These are phyloP conservation scores for Quercus lobata DNA, from an alignment of 331 rosid species.

Conservation along the genomic window DNA sequence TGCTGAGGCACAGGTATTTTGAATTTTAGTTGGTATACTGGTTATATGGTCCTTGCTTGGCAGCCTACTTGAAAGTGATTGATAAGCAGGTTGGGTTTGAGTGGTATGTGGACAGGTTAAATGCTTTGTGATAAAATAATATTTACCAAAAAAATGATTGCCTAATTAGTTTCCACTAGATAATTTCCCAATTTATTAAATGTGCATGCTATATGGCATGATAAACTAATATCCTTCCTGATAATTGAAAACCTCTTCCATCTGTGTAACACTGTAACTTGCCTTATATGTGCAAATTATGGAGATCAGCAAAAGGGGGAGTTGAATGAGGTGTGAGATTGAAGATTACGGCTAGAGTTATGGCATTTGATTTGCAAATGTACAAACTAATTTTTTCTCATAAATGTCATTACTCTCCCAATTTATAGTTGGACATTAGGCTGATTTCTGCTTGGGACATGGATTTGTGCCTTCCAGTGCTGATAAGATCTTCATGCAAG, in stretches of 20 bases:
- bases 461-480: no score
- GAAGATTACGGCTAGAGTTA: neutral
- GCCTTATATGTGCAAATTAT: neutral
- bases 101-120: neutral
- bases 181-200: neutral
- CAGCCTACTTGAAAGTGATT: no score
- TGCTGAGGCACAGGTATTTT: conserved; percentile 45
- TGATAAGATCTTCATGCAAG: no score
- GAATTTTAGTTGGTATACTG: conserved; percentile 3
- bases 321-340: no score
- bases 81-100: neutral
- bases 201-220: neutral
- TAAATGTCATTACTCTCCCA: no score
- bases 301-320: no score
- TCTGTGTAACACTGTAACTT: neutral
- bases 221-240: neutral
- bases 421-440: no score
- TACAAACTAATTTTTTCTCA: no score
- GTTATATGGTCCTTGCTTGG: no score
- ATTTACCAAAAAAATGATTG: no score
- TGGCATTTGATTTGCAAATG: no score
- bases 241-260: neutral
- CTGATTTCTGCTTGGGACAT: no score
- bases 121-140: neutral
- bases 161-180: neutral